Evolutionary conservation across 257 asterid genomes (phyloP).

Genomic region (Nicotiana paniculata): DNA sequence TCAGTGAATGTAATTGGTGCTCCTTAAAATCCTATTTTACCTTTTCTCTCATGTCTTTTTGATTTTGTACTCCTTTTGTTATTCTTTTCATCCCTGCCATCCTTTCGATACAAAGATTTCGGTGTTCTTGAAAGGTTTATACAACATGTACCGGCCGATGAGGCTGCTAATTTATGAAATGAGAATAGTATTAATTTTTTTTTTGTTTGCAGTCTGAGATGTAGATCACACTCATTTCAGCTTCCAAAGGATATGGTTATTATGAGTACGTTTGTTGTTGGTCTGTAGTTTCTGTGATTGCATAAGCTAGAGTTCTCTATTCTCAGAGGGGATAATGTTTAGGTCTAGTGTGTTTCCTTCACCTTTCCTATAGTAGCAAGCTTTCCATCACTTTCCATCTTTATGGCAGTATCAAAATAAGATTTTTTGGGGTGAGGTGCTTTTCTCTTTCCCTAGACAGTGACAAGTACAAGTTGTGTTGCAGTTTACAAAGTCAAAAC

Average conservation of each 20-base stretch:
- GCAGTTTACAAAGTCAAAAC: conserved; percentile 1
- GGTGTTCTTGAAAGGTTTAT: conserved; percentile 25
- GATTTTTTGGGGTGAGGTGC: background rate
- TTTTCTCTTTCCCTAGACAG: conserved; percentile 7
- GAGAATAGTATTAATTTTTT: conserved; percentile 25
- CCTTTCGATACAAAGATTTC: conserved; percentile 15
- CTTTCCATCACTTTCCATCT: background rate
- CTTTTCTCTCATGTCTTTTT: conserved; percentile 32
- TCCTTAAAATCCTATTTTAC: background rate
- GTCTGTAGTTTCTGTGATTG: background rate
- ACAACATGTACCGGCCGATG: conserved; percentile 20
- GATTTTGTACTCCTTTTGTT: conserved; percentile 3
- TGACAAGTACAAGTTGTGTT: background rate
- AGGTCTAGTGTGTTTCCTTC: background rate
- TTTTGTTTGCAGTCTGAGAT: background rate
- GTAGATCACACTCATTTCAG: background rate
- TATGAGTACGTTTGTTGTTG: background rate
- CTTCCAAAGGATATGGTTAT: background rate
- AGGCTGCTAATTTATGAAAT: conserved; percentile 20
- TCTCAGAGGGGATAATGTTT: background rate
- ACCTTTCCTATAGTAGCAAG: background rate
- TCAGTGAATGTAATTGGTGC: background rate
- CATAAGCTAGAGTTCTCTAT: background rate
- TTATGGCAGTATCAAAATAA: background rate
- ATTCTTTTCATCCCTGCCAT: background rate